Conservation (phyloP, 108 stramenopile species). For the Cyclotella kingstonii region DNA sequence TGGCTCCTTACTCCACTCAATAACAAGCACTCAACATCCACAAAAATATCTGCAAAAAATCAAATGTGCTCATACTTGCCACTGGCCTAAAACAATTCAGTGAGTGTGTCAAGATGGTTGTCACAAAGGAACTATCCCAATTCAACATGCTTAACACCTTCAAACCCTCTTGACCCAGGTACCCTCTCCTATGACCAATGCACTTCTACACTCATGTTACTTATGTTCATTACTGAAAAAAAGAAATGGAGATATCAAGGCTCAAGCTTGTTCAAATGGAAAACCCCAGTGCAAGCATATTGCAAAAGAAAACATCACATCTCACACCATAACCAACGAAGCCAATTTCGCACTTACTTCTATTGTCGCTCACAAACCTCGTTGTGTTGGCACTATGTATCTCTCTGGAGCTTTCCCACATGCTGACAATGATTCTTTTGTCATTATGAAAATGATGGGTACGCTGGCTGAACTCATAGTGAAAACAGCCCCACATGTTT, state of each 20-base stretch:
- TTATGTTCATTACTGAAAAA: slow-evolving; percentile 17
- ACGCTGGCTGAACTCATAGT: slow-evolving; percentile 22
- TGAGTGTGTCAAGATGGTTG: too few species aligned
- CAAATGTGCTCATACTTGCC: too few species aligned
- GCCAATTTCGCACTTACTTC: not conserved
- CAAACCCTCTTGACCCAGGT: too few species aligned
- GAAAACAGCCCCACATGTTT: slow-evolving; percentile 18
- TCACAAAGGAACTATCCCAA: too few species aligned
- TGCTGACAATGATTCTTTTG: slow-evolving; percentile 23
- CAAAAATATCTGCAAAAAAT: too few species aligned
- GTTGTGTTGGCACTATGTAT: slow-evolving; percentile 33
- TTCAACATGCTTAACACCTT: too few species aligned
- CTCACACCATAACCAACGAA: slow-evolving; percentile 5
- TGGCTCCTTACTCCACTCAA: too few species aligned
- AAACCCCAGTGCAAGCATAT: not conserved
- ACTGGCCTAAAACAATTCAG: too few species aligned
- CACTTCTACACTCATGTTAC: not conserved
- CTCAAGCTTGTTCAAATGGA: not conserved
- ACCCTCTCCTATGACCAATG: too few species aligned
- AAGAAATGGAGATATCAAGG: slow-evolving; percentile 20
- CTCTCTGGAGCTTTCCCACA: slow-evolving; percentile 40
- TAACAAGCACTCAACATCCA: too few species aligned
- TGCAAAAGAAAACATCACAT: slow-evolving; percentile 11
- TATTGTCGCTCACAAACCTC: slow-evolving; percentile 29
- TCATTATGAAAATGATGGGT: slow-evolving; percentile 26